Conservation (phyloP, 225 moss, liverwort and hornwort species). For the Takakia lepidozioides region DNA sequence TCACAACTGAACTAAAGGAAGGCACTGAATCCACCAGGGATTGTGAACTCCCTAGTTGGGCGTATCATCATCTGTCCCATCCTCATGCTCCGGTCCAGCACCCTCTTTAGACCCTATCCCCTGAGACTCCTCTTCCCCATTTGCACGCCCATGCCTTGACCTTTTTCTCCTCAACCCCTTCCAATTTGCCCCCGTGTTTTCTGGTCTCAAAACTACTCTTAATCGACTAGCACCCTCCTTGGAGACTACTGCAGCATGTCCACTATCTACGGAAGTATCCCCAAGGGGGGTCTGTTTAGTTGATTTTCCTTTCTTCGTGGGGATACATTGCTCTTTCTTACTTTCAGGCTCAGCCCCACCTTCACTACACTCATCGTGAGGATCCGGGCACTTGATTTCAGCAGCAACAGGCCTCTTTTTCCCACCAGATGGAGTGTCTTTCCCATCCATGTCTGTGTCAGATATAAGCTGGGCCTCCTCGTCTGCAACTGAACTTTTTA, state of each 20-base stretch:
- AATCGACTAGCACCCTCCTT: too few species aligned
- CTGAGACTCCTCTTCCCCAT: slow-evolving; percentile 18
- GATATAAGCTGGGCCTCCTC: not conserved
- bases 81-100: slow-evolving; percentile 11
- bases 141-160: slow-evolving; percentile 45
- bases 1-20: too few species aligned
- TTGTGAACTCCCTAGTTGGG: too few species aligned
- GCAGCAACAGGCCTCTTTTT: slow-evolving; percentile 4
- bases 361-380: slow-evolving; percentile 13
- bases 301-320: slow-evolving; percentile 20
- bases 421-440: too few species aligned
- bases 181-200: slow-evolving; percentile 57
- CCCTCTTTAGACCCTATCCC: slow-evolving; percentile 8
- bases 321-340: slow-evolving; percentile 30
- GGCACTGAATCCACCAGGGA: too few species aligned
- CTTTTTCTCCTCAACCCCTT: slow-evolving; percentile 88
- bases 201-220: slow-evolving; percentile 28
- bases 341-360: slow-evolving; percentile 1
- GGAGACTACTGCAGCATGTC: slow-evolving; percentile 13
- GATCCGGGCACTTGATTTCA: slow-evolving; percentile 4
- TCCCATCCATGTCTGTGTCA: slow-evolving; percentile 16
- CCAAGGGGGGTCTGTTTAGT: slow-evolving; percentile 7
- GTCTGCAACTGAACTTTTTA: slow-evolving; percentile 9
- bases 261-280: slow-evolving; percentile 6
- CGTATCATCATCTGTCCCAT: slow-evolving; percentile 44